phyloP scores from a whole-genome alignment of 2,329 filamentous ascomycete genomes.

The Penicillium occitanis region DNA sequence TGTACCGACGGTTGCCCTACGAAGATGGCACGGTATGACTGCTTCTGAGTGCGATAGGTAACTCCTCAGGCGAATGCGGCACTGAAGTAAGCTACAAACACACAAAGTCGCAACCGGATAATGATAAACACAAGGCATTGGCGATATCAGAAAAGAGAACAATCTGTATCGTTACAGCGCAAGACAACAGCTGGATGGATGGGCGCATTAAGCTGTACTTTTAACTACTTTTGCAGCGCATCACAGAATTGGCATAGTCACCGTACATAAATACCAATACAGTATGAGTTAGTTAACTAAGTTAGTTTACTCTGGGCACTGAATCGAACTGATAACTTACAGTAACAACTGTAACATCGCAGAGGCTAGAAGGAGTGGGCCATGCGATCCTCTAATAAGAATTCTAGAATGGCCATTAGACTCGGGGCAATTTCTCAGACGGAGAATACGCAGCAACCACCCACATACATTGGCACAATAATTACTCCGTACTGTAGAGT shows the following conservation, averaged over 20 bases:
- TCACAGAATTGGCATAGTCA: slow-evolving; percentile 5
- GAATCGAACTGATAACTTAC: background rate
- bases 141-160: background rate
- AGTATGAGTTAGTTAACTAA: background rate
- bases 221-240: background rate
- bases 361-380: slow-evolving; percentile 8
- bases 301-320: background rate
- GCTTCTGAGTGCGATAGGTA: background rate
- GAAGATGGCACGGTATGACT: background rate
- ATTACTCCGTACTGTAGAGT: background rate
- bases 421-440: background rate
- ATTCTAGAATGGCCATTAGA: background rate
- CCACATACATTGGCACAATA: background rate
- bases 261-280: slow-evolving; percentile 1
- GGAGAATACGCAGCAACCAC: background rate
- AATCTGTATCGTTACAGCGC: background rate
- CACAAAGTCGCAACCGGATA: background rate
- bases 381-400: slow-evolving; percentile 4
- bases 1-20: background rate
- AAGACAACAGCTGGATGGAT: background rate
- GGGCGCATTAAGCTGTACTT: background rate
- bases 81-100: background rate
- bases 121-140: background rate
- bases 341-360: background rate
- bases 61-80: background rate